Conservation (phyloP, 805 yeast species). For the Yamadazyma olivae region DNA sequence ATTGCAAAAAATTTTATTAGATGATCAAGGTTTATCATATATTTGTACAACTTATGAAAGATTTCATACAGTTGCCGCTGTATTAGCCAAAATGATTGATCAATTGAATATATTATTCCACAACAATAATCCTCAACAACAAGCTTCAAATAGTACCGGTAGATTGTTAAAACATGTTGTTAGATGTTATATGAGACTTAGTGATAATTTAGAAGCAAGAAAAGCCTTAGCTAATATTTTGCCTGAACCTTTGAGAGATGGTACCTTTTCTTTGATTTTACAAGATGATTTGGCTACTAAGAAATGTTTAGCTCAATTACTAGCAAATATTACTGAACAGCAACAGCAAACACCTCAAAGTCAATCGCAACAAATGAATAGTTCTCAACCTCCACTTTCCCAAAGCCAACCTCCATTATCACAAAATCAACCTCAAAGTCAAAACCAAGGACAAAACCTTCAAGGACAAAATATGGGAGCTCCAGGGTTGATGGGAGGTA, state of each 20-base stretch:
- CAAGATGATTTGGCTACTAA: conserved; percentile 88
- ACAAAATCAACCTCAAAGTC: background rate
- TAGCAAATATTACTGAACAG: conserved; percentile 52
- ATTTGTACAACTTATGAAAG: conserved; percentile 95
- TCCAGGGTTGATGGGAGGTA: conserved; percentile 7
- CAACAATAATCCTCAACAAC: conserved; percentile 11
- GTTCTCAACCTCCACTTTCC: conserved; percentile 3
- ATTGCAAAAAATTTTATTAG: conserved; percentile 86
- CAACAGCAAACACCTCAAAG: background rate
- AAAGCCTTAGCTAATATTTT: conserved; percentile 77
- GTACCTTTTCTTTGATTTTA: conserved; percentile 73
- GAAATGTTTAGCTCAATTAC: conserved; percentile 78
- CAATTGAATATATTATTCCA: conserved; percentile 48
- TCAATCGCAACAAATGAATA: background rate
- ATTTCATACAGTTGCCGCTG: conserved; percentile 90
- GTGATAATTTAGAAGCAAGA: conserved; percentile 89
- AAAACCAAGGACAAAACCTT: background rate
- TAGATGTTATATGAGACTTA: conserved; percentile 84
- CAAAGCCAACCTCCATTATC: background rate
- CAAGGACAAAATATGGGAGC: background rate
- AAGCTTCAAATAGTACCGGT: conserved; percentile 53
- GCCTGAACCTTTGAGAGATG: conserved; percentile 86
- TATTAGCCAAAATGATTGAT: conserved; percentile 81
- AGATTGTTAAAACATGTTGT: conserved; percentile 89
- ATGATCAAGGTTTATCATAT: conserved; percentile 86